Evolutionary conservation across 176 grass and related monocot species (phyloP).

Genomic region (Oryza punctata): DNA sequence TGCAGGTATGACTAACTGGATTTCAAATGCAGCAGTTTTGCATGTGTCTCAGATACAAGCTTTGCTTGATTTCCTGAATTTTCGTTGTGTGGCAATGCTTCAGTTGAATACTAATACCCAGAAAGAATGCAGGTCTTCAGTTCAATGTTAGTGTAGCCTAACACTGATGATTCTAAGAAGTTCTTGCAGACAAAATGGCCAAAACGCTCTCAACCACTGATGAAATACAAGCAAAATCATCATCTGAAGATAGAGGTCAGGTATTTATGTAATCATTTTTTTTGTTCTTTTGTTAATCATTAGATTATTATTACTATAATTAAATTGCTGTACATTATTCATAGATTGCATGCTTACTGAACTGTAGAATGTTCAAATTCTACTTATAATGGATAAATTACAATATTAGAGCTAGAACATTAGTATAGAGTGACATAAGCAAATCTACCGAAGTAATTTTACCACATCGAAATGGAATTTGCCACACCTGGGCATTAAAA

Average conservation of each 20-base stretch:
- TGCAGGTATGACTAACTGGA: not conserved
- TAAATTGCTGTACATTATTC: not conserved
- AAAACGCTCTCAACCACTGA: constrained; percentile 7
- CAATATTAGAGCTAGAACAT: constrained; percentile 14
- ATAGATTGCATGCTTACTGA: not conserved
- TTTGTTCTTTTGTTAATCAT: not conserved
- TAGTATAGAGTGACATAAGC: not conserved
- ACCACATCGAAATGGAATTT: constrained; percentile 2
- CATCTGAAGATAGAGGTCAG: not conserved
- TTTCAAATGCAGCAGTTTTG: not conserved
- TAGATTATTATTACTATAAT: not conserved
- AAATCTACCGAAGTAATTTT: constrained; percentile 29
- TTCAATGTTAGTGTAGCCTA: constrained; percentile 20
- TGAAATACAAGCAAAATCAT: constrained; percentile 12
- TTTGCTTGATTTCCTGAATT: constrained; percentile 16
- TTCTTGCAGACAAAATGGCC: constrained; percentile 6
- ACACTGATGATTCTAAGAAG: not conserved
- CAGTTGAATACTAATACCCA: constrained; percentile 28
- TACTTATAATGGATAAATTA: not conserved
- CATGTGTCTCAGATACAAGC: not conserved
- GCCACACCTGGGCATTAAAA: not conserved
- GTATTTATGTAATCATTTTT: not conserved
- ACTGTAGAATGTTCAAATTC: not conserved
- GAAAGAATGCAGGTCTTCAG: not conserved
- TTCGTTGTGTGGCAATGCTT: not conserved